A percentile compares a stretch with the other conserved stretches of the same genome.
phyloP scores from a whole-genome alignment of 306 rosid genomes.

The Rosa rugosa region DNA sequence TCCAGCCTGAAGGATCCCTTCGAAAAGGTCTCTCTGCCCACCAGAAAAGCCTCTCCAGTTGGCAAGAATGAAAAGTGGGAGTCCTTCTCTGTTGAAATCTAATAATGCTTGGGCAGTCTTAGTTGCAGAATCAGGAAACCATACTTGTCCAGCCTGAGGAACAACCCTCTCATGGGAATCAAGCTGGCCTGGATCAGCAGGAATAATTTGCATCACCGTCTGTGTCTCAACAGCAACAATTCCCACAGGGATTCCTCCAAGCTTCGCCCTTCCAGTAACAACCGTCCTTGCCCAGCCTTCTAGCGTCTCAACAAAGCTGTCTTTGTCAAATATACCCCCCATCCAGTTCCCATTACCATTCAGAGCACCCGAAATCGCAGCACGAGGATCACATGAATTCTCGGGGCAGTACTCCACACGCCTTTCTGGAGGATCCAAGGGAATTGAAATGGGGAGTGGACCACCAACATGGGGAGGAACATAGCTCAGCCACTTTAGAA shows the following conservation, averaged over 20 bases:
- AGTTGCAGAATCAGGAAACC: conserved; percentile 96
- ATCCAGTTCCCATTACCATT: conserved; percentile 75
- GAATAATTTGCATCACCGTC: conserved; percentile 95
- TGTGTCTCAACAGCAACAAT: conserved; percentile 95
- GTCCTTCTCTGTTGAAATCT: conserved; percentile 95
- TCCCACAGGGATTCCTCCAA: conserved; percentile 98
- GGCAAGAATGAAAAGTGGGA: conserved; percentile 94
- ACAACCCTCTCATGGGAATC: conserved; percentile 97
- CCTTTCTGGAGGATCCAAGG: conserved; percentile 93
- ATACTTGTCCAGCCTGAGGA: conserved; percentile 99
- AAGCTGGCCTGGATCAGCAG: conserved; percentile 99
- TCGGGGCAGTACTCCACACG: conserved; percentile 81
- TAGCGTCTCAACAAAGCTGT: conserved; percentile 94
- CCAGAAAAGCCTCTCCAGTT: conserved; percentile 99
- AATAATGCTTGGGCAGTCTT: conserved; percentile 93
- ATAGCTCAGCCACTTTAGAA: conserved; percentile 95
- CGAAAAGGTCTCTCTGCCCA: conserved; percentile 98
- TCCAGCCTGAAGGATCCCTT: conserved; percentile 99
- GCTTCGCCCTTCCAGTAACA: conserved; percentile 97
- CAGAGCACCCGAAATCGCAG: conserved; percentile 72
- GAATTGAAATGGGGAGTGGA: conserved; percentile 67
- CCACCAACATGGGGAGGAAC: conserved; percentile 86
- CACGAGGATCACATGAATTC: conserved; percentile 95
- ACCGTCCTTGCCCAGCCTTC: conserved; percentile 99
- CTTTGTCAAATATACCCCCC: conserved; percentile 94